Evolutionary conservation across 1,284 basidiomycete genomes (phyloP).

Genomic region (Veloboletus limbatus): DNA sequence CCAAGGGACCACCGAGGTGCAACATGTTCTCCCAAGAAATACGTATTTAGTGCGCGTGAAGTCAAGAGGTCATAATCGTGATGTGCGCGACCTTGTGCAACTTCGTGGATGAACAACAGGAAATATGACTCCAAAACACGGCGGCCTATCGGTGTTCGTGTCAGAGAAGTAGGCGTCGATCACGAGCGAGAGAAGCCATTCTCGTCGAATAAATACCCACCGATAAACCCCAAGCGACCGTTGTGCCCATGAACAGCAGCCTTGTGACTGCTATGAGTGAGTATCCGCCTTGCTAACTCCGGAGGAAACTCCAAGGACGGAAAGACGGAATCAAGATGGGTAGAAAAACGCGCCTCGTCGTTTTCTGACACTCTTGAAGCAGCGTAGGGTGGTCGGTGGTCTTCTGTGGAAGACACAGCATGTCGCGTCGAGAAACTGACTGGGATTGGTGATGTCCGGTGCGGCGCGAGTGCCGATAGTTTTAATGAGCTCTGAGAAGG

Average conservation of each 20-base stretch:
- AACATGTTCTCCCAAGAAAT: slow-evolving; percentile 66
- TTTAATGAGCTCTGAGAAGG: slow-evolving; percentile 12
- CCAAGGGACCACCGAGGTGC: slow-evolving; percentile 71
- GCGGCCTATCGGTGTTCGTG: slow-evolving; percentile 51
- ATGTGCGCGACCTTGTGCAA: slow-evolving; percentile 42
- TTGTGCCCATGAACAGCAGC: slow-evolving; percentile 67
- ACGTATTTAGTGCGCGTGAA: slow-evolving; percentile 59
- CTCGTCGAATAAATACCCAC: slow-evolving; percentile 36
- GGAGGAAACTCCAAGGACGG: slow-evolving; percentile 63
- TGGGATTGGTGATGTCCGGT: slow-evolving; percentile 9
- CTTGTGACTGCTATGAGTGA: slow-evolving; percentile 73
- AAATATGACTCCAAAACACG: slow-evolving; percentile 72
- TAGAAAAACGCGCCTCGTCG: slow-evolving; percentile 35
- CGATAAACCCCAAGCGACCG: slow-evolving; percentile 64
- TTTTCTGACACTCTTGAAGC: slow-evolving; percentile 1
- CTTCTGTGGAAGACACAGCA: not conserved
- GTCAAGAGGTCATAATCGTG: slow-evolving; percentile 57
- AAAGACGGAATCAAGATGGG: slow-evolving; percentile 63
- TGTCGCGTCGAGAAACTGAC: slow-evolving; percentile 19
- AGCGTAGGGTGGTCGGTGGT: not conserved
- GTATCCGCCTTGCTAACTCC: slow-evolving; percentile 64
- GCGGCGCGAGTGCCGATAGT: slow-evolving; percentile 10
- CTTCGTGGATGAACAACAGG: slow-evolving; percentile 65
- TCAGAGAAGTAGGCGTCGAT: slow-evolving; percentile 1
- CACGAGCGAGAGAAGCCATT: not conserved